Base-by-base conservation (phyloP, 495 filamentous ascomycete species). In the Usnea hakonensis region DNA sequence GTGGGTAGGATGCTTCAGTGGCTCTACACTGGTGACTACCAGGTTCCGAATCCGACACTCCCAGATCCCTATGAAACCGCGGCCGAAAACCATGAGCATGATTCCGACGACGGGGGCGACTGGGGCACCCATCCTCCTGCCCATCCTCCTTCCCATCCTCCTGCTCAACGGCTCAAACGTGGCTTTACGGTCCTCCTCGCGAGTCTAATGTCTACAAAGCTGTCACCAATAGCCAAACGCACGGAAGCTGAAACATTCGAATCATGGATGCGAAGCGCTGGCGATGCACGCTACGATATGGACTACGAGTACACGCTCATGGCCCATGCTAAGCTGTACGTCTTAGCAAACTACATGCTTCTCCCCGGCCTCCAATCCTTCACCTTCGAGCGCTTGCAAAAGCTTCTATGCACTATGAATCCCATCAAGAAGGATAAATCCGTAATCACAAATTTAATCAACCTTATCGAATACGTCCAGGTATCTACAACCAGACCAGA, bases 11-110 rank as follows among this genome's bases (percentile, higher is more conserved):
- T 46, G 36, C 5, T 65, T 5, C 48, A 60, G 13, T 65, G 57
- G 63, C 48, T 65, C 17, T 65, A 60, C 26, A 61, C 57, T 7
- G 63, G 57, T 3, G 50, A 44, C 11, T 61, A 61, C 37, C 17
- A n/a, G 37, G 11, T 23, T n/a, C 11, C 11, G n/a, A n/a, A 54
- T 55, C 10, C 60, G 17, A n/a, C 38, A 32, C 23, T 28, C 9
- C 37, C 32, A 21, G 13, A n/a, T 23, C 17, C n/a, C n/a, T n/a
- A 33, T 33, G 35, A 30, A 38, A 52, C 21, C 37, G n/a, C n/a
- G n/a, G n/a, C n/a, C n/a, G n/a, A n/a, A 60, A 37, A 26, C 30
- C 30, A 1, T 61, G 28, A 10, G 13, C 35, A 14, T 10, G 14
- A 55, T 26, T 16, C n/a, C 21, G 23, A 10, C 23, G n/a, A n/a